Evolutionary conservation across 2,329 filamentous ascomycete species (phyloP).

Genomic region (Cladobotryum protrusum): DNA sequence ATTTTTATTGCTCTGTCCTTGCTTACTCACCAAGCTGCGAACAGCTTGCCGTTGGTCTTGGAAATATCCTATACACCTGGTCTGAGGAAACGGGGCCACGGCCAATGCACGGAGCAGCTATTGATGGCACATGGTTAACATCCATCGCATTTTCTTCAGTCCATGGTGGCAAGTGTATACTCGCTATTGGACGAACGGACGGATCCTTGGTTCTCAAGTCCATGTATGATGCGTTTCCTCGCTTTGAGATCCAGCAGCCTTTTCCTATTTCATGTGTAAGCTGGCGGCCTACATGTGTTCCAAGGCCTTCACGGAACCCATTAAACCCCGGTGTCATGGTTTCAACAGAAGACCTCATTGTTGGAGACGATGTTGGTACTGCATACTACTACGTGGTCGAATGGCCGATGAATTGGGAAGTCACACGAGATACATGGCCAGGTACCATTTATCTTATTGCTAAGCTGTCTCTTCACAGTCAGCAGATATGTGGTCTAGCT

Average conservation of each 20-base stretch:
- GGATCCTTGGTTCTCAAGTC: slow-evolving; percentile 74
- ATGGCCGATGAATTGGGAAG: slow-evolving; percentile 64
- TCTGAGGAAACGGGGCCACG: slow-evolving; percentile 65
- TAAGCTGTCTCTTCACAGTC: slow-evolving; percentile 69
- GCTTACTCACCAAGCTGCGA: slow-evolving; percentile 73
- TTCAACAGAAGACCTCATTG: slow-evolving; percentile 73
- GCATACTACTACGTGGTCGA: slow-evolving; percentile 88
- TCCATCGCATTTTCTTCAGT: slow-evolving; percentile 85
- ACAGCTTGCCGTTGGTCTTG: slow-evolving; percentile 77
- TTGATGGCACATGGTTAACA: slow-evolving; percentile 54
- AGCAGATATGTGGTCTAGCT: slow-evolving; percentile 89
- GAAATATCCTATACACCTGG: slow-evolving; percentile 79
- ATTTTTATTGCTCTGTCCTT: slow-evolving; percentile 90
- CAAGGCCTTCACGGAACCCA: slow-evolving; percentile 47
- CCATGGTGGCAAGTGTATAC: slow-evolving; percentile 67
- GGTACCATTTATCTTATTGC: slow-evolving; percentile 73
- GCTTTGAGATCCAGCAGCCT: slow-evolving; percentile 70
- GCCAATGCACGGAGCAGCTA: slow-evolving; percentile 33
- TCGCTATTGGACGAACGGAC: slow-evolving; percentile 77
- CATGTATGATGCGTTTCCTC: slow-evolving; percentile 59
- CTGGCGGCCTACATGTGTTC: slow-evolving; percentile 63
- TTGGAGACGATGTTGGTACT: slow-evolving; percentile 77
- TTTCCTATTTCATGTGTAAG: slow-evolving; percentile 70
- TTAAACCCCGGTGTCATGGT: slow-evolving; percentile 44
- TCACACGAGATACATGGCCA: slow-evolving; percentile 61